A percentile compares a stretch with the other conserved stretches of the same genome.
phyloP scores from a whole-genome alignment of 1,139 yeast genomes.

The Magnusiomyces tetraspermus region DNA sequence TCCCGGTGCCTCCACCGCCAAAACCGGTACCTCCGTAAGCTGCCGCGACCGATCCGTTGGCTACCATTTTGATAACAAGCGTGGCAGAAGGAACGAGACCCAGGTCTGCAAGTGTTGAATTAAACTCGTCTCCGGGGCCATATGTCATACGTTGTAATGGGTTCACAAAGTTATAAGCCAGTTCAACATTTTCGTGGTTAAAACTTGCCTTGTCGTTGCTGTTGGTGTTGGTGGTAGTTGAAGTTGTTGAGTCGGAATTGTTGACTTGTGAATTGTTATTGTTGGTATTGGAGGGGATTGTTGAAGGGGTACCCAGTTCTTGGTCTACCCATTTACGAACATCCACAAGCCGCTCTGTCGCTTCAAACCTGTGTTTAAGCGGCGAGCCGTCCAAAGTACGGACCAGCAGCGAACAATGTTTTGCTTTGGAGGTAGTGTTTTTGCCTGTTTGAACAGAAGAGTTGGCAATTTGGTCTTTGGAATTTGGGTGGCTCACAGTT shows the following conservation, averaged over 20 bases:
- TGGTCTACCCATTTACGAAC: constrained; percentile 57
- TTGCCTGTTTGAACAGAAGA: too few species aligned
- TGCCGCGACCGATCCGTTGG: constrained; percentile 20
- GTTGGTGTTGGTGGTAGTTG: too few species aligned
- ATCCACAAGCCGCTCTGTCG: constrained; percentile 39
- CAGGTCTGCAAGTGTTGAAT: constrained; percentile 37
- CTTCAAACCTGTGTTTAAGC: constrained; percentile 37
- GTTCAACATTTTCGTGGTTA: constrained; percentile 44
- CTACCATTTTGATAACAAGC: constrained; percentile 49
- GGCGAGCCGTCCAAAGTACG: constrained; percentile 49
- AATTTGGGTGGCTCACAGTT: too few species aligned
- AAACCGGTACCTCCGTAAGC: constrained; percentile 22
- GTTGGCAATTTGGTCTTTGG: too few species aligned
- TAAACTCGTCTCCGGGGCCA: constrained; percentile 43
- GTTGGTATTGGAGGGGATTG: constrained; percentile 6
- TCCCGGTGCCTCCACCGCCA: neutral
- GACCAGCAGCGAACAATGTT: constrained; percentile 39
- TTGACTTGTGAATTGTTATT: neutral
- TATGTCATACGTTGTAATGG: constrained; percentile 39
- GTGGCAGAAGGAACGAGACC: constrained; percentile 59
- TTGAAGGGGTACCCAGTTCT: neutral
- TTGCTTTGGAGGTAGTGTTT: constrained; percentile 10
- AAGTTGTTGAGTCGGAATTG: too few species aligned
- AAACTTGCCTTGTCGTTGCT: too few species aligned
- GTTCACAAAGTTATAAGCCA: constrained; percentile 42